Conservation (phyloP, 2,329 filamentous ascomycete species). For the Didymella pomorum region DNA sequence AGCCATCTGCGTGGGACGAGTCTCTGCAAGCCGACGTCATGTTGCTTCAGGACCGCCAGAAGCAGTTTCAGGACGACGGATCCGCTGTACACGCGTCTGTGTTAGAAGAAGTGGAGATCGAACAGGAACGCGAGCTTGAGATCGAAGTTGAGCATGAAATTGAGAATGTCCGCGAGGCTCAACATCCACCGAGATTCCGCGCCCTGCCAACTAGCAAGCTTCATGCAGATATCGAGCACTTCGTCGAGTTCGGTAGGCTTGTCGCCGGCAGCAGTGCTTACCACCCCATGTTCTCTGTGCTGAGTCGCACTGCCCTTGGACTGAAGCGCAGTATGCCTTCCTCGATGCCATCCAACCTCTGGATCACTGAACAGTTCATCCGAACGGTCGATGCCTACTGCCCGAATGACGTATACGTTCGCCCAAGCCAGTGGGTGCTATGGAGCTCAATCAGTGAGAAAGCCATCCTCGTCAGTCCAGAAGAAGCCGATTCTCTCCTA, state of each 20-base stretch:
- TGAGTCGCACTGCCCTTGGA: slow-evolving; percentile 53
- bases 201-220: slow-evolving; percentile 58
- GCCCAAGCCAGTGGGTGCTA: slow-evolving; percentile 68
- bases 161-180: slow-evolving; percentile 60
- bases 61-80: slow-evolving; percentile 55
- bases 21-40: slow-evolving; percentile 44
- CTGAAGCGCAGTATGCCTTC: slow-evolving; percentile 42
- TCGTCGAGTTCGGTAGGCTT: slow-evolving; percentile 57
- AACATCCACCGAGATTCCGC: slow-evolving; percentile 55
- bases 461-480: slow-evolving; percentile 67
- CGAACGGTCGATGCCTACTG: slow-evolving; percentile 53
- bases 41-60: slow-evolving; percentile 48
- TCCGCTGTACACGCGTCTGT: slow-evolving; percentile 58
- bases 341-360: slow-evolving; percentile 38
- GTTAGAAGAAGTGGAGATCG: slow-evolving; percentile 62
- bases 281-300: slow-evolving; percentile 53
- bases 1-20: slow-evolving; percentile 23
- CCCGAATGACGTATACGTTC: slow-evolving; percentile 56
- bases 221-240: slow-evolving; percentile 57
- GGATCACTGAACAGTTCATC: slow-evolving; percentile 58
- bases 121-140: slow-evolving; percentile 59
- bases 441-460: slow-evolving; percentile 59
- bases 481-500: slow-evolving; percentile 68
- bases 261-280: slow-evolving; percentile 50
- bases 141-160: slow-evolving; percentile 60